These are phyloP conservation scores for Pisolithus tinctorius DNA, from an alignment of 768 basidiomycete genomes.

Conservation along the genomic window DNA sequence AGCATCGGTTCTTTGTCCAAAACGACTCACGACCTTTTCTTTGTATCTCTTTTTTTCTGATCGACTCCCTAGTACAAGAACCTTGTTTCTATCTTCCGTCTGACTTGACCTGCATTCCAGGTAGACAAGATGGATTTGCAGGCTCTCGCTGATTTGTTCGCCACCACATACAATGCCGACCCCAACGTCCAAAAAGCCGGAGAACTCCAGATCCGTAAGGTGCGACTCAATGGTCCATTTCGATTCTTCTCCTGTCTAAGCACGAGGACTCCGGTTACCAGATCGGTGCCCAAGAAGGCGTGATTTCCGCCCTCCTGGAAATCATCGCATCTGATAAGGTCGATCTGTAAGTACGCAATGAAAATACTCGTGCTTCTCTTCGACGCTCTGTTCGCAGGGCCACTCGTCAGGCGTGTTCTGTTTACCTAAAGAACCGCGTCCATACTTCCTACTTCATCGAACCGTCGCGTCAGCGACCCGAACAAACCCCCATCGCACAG, in stretches of 20 bases:
- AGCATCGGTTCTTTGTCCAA: conserved; percentile 8
- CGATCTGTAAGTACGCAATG: conserved; percentile 57
- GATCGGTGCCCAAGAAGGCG: conserved; percentile 76
- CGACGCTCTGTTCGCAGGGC: conserved; percentile 37
- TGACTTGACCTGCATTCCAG: not conserved
- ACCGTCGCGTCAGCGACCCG: conserved; percentile 38
- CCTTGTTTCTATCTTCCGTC: not conserved
- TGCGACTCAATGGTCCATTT: conserved; percentile 19
- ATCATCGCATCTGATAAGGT: conserved; percentile 75
- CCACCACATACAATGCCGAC: conserved; percentile 75
- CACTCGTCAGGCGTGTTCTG: conserved; percentile 77
- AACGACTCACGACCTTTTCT: conserved; percentile 7
- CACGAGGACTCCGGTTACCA: conserved; percentile 23
- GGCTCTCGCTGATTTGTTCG: conserved; percentile 69
- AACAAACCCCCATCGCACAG: conserved; percentile 53
- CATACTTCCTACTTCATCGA: conserved; percentile 57
- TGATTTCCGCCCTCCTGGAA: conserved; percentile 77
- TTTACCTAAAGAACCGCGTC: conserved; percentile 90
- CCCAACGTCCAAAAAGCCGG: conserved; percentile 82
- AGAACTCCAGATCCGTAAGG: conserved; percentile 86
- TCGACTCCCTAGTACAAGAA: not conserved
- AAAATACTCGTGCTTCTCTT: not conserved
- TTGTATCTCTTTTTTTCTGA: conserved; percentile 1
- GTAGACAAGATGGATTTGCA: conserved; percentile 58
- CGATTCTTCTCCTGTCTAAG: not conserved